phyloP scores from a whole-genome alignment of 2,329 filamentous ascomycete species.

The Cyclaneusma minus region DNA sequence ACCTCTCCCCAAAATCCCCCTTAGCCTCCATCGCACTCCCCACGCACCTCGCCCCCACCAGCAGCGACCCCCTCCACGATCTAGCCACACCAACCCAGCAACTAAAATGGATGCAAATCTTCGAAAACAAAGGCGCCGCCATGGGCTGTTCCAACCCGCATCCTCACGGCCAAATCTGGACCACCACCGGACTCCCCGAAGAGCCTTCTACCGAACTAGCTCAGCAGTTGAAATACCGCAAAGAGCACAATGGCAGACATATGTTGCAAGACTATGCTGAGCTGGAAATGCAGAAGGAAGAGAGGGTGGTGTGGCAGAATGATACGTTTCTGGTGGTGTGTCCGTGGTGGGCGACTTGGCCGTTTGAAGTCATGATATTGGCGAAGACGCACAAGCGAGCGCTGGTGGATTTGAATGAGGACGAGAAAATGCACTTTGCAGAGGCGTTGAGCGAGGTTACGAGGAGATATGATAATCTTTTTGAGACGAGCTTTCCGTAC shows the following conservation, averaged over 20 bases:
- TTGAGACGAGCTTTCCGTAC: slow-evolving; percentile 93
- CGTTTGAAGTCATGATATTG: slow-evolving; percentile 86
- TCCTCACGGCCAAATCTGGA: slow-evolving; percentile 94
- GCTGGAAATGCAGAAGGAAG: slow-evolving; percentile 65
- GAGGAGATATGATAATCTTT: slow-evolving; percentile 87
- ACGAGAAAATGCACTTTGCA: slow-evolving; percentile 60
- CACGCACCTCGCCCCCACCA: slow-evolving; percentile 25
- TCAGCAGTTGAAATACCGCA: slow-evolving; percentile 65
- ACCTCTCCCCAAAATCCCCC: slow-evolving; percentile 59
- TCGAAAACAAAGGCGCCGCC: slow-evolving; percentile 93
- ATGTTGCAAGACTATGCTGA: slow-evolving; percentile 76
- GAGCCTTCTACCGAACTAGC: slow-evolving; percentile 69
- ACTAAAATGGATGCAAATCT: slow-evolving; percentile 97
- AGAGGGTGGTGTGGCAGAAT: slow-evolving; percentile 83
- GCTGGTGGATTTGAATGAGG: slow-evolving; percentile 61
- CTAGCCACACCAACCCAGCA: slow-evolving; percentile 49
- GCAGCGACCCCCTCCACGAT: slow-evolving; percentile 25
- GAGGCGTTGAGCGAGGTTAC: slow-evolving; percentile 80
- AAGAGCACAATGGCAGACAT: slow-evolving; percentile 56
- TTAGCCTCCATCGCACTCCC: slow-evolving; percentile 28
- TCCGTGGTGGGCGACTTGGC: slow-evolving; percentile 97
- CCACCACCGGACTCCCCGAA: slow-evolving; percentile 77
- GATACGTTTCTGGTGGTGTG: slow-evolving; percentile 71
- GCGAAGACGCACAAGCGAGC: slow-evolving; percentile 72
- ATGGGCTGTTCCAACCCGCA: slow-evolving; percentile 99